These are phyloP conservation scores for Brassica balearica DNA, from an alignment of 441 rosid species.

Conservation along the genomic window DNA sequence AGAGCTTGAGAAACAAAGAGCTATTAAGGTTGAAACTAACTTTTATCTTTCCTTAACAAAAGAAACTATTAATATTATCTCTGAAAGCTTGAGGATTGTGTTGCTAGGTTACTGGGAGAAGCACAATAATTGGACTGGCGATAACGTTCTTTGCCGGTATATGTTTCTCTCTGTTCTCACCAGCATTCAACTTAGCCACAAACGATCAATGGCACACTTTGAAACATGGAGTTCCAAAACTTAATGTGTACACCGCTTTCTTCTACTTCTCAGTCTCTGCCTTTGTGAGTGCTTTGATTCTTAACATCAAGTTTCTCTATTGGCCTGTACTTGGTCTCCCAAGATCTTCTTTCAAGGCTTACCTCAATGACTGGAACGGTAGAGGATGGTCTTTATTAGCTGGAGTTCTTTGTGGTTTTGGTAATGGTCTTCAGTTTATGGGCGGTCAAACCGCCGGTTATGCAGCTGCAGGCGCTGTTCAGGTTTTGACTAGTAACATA, in stretches of 20 bases:
- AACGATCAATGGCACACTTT: no score
- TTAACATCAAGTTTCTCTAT: background rate
- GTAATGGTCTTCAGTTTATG: background rate
- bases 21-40: conserved; percentile 62
- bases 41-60: no score
- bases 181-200: no score
- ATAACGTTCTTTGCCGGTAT: background rate
- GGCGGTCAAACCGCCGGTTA: background rate
- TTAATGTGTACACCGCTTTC: background rate
- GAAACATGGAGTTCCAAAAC: background rate
- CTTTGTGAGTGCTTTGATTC: background rate
- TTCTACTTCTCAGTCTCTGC: background rate
- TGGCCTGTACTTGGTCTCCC: background rate
- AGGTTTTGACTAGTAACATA: background rate
- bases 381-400: background rate
- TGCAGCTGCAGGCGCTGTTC: conserved; percentile 1
- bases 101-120: background rate
- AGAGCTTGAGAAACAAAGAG: conserved; percentile 74
- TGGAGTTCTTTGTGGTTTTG: background rate
- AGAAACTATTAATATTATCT: no score
- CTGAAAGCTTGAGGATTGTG: background rate
- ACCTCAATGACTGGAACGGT: background rate
- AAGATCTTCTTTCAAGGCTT: background rate
- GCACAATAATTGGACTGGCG: background rate
- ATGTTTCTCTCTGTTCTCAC: no score